Base-by-base conservation (phyloP, 2,329 filamentous ascomycete genomes). In the Aspergillus ruber region DNA sequence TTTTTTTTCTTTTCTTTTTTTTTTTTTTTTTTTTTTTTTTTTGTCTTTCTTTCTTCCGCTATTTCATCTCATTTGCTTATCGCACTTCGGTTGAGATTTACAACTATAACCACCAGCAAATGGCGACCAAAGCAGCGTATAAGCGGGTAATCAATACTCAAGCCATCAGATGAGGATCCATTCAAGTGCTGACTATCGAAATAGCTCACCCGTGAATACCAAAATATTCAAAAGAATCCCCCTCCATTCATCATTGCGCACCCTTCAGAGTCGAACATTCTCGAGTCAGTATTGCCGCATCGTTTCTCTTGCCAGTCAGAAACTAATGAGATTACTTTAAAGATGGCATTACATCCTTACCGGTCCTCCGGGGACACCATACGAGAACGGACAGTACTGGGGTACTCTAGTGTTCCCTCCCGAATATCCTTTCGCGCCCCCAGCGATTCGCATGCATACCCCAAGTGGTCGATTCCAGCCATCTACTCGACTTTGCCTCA, bases 361-460 rank as follows among this genome's bases (percentile, higher is more conserved):
- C 33, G 93, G 93, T 2, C 91, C 93, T 29, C 90, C 94, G 51
- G 82, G 90, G 50, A 98, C 93, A 0, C 91, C 93, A 2, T 98
- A 98, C 68, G 83, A 94, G 61, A 84, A 85, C 63, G 93, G 93
- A 41, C 93, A 98, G 69, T 98, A 97, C 75, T 98, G 93, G 93
- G 93, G 93, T 42, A 96, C 91, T 1, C 78, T 98, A 44, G 84
- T 94, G 56, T 98, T 98, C 69, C 93, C 93, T 13, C 82, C 90
- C 7, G 90, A 96, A 75, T 98, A 98, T 67, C 93, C 93, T 21
- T 98, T 96, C 70, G 91, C 90, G 10, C 93, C 93, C 27, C 93
- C 93, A 4, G 90, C 93, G 2, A 98, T 98, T 69, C 89, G 91
- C 64, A 98, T 98, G 93, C 93, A 97, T 76, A 98, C 93, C 0